Base-by-base conservation (phyloP, 1,139 yeast genomes). In the Yarrowia galli region DNA sequence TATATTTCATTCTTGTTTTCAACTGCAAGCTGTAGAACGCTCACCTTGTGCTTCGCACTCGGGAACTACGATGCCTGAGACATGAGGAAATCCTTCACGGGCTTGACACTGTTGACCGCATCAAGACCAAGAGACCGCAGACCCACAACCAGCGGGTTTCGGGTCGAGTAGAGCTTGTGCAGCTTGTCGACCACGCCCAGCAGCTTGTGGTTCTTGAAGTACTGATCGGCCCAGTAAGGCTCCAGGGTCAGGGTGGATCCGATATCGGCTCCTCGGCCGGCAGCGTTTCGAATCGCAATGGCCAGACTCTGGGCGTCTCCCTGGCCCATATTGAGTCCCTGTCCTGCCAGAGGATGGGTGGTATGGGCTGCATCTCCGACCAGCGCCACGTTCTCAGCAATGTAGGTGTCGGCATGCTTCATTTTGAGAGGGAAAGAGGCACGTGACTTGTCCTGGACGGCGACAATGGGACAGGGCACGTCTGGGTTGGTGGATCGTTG, bases 291-390 rank as follows among this genome's bases (percentile, higher is more conserved):
- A 53, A 95, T 76, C 0, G 96, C 91, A 1, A 77, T 80, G 1
- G 89, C 87, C 53, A 95, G 82, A 2, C 88, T 81, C 68, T 88
- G 88, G 2, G 91, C 97, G 75, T 95, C 99, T 43, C 89, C 88
- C 77, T 93, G 98, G n/a, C 99, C 99, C 97, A 95, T 92, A 77
- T 95, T 95, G 70, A 95, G 84, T 18, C 99, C 99, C 79, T 96
- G 99, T 5, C 99, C 99, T 1, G 98, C 98, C 69, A 95, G 82
- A 2, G 99, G 99, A 77, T 95, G 99, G 0, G 97, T 91, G 0
- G 98, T 89, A 73, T 95, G 99, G 0, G 98, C 99, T 0, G 99
- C 99, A 78, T 95, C 99, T 23, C 99, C 99, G 12, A 95, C 89
- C 23, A 95, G 81, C 0, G 98, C 99, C 42, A 93, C 85, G 72